Evolutionary conservation across 176 grass and related monocot genomes (phyloP).

Genomic region (Carex littledalei): DNA sequence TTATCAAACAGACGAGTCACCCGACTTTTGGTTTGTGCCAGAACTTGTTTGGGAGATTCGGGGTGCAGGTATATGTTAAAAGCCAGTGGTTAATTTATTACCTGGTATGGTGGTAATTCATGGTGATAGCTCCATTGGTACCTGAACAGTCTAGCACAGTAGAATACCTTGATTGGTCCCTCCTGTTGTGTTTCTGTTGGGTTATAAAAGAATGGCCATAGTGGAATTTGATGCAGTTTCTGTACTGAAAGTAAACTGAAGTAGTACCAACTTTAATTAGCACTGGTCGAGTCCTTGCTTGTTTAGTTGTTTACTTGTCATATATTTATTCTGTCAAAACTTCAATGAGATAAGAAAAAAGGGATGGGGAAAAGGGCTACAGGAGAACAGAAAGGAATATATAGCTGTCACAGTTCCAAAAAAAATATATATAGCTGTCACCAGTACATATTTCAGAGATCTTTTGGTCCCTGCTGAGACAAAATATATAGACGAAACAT

Average conservation of each 20-base stretch:
- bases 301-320: not conserved
- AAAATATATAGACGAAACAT: not conserved
- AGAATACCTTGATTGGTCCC: not conserved
- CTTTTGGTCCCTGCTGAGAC: not conserved
- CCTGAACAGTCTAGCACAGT: not conserved
- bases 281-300: not conserved
- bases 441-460: not conserved
- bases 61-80: slow-evolving; percentile 55
- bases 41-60: slow-evolving; percentile 93
- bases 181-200: not conserved
- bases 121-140: not conserved
- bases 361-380: not conserved
- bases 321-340: not conserved
- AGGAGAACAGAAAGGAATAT: not conserved
- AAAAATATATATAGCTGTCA: not conserved
- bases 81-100: not conserved
- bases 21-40: slow-evolving; percentile 63
- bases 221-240: not conserved
- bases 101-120: not conserved
- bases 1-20: slow-evolving; percentile 80
- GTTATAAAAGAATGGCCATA: not conserved
- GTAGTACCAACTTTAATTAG: not conserved
- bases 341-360: not conserved
- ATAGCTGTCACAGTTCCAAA: no score
- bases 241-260: not conserved